Evolutionary conservation across 2,329 filamentous ascomycete genomes (phyloP).

Genomic region (Aspergillus niger): DNA sequence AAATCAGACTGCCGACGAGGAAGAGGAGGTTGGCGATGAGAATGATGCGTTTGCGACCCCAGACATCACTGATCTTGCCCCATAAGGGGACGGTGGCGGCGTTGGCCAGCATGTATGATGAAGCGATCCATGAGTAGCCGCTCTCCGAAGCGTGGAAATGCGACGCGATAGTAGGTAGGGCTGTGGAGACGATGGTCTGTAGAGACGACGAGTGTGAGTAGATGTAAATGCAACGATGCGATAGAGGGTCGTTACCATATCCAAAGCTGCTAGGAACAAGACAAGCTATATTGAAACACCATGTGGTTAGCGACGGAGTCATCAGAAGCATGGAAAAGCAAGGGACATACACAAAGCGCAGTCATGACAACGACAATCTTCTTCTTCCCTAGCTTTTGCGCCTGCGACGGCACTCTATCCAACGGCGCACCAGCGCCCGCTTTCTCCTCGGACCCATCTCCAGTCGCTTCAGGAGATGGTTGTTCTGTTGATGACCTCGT

Average conservation of each 20-base stretch:
- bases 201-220: slow-evolving; percentile 11
- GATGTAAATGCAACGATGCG: background rate
- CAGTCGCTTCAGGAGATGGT: slow-evolving; percentile 5
- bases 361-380: slow-evolving; percentile 46
- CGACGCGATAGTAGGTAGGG: slow-evolving; percentile 47
- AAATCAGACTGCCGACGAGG: slow-evolving; percentile 63
- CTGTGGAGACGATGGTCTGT: slow-evolving; percentile 49
- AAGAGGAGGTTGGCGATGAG: slow-evolving; percentile 63
- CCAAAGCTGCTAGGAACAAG: slow-evolving; percentile 61
- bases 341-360: slow-evolving; percentile 41
- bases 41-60: slow-evolving; percentile 65
- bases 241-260: slow-evolving; percentile 48
- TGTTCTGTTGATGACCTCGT: slow-evolving; percentile 1
- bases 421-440: slow-evolving; percentile 24
- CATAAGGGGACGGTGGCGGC: slow-evolving; percentile 57
- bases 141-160: slow-evolving; percentile 46
- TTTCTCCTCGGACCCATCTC: slow-evolving; percentile 22
- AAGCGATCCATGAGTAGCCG: slow-evolving; percentile 53
- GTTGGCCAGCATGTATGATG: slow-evolving; percentile 49
- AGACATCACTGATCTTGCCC: slow-evolving; percentile 68
- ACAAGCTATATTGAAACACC: slow-evolving; percentile 46
- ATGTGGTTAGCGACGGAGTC: background rate
- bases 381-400: slow-evolving; percentile 42
- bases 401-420: slow-evolving; percentile 40
- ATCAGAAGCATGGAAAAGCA: background rate